Conservation (phyloP, 805 yeast genomes). For the Blastobotrys muscicola region DNA sequence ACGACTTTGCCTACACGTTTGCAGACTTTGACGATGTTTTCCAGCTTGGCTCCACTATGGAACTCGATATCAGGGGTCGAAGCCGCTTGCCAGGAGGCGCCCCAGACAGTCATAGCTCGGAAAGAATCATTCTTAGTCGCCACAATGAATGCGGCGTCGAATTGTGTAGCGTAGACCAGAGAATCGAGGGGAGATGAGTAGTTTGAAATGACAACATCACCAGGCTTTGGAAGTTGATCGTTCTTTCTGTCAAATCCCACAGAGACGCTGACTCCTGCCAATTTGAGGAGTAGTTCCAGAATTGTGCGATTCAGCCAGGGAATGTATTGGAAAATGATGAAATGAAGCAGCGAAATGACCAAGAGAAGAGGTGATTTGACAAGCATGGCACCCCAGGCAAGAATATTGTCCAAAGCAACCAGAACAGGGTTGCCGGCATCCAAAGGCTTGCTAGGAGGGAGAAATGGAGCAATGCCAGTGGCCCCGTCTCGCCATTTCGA, state of each 20-base stretch:
- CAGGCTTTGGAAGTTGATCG: constrained; percentile 29
- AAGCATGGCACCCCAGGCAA: background rate
- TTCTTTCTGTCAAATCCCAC: background rate
- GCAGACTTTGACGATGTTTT: constrained; percentile 16
- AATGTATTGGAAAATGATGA: constrained; percentile 7
- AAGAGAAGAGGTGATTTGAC: constrained; percentile 11
- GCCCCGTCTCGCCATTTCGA: constrained; percentile 81
- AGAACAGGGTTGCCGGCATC: background rate
- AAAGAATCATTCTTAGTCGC: constrained; percentile 26
- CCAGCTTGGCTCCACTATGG: constrained; percentile 5
- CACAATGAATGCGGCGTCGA: constrained; percentile 27
- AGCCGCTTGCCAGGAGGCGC: constrained; percentile 17
- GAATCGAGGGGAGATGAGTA: constrained; percentile 53
- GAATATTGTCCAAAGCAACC: background rate
- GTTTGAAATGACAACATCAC: constrained; percentile 48
- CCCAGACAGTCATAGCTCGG: background rate
- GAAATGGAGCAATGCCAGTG: constrained; percentile 87
- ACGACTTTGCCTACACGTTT: constrained; percentile 34
- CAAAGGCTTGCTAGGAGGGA: constrained; percentile 36
- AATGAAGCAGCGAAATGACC: constrained; percentile 5
- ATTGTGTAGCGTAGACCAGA: constrained; percentile 25
- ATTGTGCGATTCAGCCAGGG: constrained; percentile 3
- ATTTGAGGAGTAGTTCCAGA: constrained; percentile 1
- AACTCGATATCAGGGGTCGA: constrained; percentile 3
- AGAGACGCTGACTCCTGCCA: constrained; percentile 1